Percentiles rank a stretch among this genome's conserved stretches.
phyloP scores from a whole-genome alignment of 2,329 filamentous ascomycete genomes.

The Beauveria medogensis region DNA sequence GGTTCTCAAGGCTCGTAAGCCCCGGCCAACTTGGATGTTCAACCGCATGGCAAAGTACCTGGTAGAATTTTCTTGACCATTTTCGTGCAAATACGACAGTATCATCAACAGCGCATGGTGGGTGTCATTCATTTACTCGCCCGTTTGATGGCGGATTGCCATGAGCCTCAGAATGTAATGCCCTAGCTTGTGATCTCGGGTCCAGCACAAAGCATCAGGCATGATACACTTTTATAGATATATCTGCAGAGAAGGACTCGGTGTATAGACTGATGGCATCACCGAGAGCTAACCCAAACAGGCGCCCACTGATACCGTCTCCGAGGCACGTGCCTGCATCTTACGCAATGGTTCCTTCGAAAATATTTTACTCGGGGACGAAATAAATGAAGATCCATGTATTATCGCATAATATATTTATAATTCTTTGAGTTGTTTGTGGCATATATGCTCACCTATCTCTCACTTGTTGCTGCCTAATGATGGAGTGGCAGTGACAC shows the following conservation, averaged over 20 bases:
- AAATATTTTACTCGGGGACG: not conserved
- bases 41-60: constrained; percentile 37
- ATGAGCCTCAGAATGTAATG: constrained; percentile 36
- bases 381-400: no score
- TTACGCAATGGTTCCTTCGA: not conserved
- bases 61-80: constrained; percentile 28
- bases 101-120: constrained; percentile 43
- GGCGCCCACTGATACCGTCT: constrained; percentile 23
- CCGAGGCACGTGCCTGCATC: not conserved
- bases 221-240: constrained; percentile 29
- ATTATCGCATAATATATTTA: not conserved
- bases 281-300: constrained; percentile 44
- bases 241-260: constrained; percentile 36
- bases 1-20: constrained; percentile 37
- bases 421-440: not conserved
- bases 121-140: constrained; percentile 48
- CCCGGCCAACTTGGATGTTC: constrained; percentile 38
- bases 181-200: constrained; percentile 28
- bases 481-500: not conserved
- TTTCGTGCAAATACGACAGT: constrained; percentile 38
- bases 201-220: constrained; percentile 31
- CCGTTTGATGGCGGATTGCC: constrained; percentile 32
- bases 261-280: constrained; percentile 48
- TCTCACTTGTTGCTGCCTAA: not conserved
- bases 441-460: not conserved